phyloP scores from a whole-genome alignment of 1,284 basidiomycete genomes.

The Coriolopsis trogii region DNA sequence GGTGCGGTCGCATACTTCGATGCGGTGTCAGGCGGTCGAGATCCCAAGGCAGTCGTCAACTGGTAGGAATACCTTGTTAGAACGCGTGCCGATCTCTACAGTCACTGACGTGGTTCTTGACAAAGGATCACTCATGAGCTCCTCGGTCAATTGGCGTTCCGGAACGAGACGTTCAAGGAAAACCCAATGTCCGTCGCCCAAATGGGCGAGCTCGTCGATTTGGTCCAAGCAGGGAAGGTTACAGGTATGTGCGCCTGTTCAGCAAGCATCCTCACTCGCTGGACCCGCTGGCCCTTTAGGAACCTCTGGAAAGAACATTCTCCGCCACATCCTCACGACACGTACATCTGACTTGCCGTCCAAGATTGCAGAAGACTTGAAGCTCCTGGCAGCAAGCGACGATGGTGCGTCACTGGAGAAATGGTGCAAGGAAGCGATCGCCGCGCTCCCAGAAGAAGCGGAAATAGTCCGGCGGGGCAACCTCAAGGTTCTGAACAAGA shows the following conservation, averaged over 20 bases:
- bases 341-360: conserved; percentile 42
- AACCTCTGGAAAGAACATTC: conserved; percentile 70
- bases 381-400: conserved; percentile 45
- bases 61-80: conserved; percentile 59
- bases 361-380: conserved; percentile 51
- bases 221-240: conserved; percentile 68
- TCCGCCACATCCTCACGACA: conserved; percentile 62
- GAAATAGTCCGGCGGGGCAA: conserved; percentile 75
- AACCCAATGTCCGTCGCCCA: conserved; percentile 64
- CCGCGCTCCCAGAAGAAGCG: conserved; percentile 71
- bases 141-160: conserved; percentile 72
- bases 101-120: neutral
- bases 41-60: conserved; percentile 78
- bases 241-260: conserved; percentile 54
- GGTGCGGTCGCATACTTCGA: conserved; percentile 80
- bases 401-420: conserved; percentile 44
- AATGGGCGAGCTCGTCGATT: conserved; percentile 78
- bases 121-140: conserved; percentile 90
- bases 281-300: conserved; percentile 41
- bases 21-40: conserved; percentile 54
- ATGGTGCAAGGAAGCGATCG: conserved; percentile 68
- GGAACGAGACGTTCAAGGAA: conserved; percentile 61
- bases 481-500: conserved; percentile 81
- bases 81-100: neutral
- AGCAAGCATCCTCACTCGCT: neutral